These are phyloP conservation scores for Sporisorium sorghi DNA, from an alignment of 1,284 basidiomycete species.

Conservation along the genomic window DNA sequence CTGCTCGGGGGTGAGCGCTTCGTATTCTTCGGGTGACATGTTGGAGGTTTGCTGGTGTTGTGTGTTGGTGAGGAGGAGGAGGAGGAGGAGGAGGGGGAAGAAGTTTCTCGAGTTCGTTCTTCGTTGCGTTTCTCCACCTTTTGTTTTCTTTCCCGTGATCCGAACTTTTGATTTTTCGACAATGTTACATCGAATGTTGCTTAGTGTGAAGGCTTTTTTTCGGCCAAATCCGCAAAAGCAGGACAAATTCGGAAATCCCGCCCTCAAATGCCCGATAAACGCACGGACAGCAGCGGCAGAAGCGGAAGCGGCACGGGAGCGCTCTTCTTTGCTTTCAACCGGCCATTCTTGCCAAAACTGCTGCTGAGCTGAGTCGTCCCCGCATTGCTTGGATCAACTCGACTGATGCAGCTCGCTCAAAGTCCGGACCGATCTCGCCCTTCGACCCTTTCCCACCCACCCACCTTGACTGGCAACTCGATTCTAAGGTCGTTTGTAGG, in stretches of 20 bases:
- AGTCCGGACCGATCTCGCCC: constrained; percentile 30
- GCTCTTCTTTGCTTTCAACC: background rate
- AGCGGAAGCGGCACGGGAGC: constrained; percentile 18
- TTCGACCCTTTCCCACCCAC: constrained; percentile 1
- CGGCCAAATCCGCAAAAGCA: background rate
- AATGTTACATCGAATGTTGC: background rate
- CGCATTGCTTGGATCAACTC: background rate
- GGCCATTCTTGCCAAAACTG: too few species aligned
- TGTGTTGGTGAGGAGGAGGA: background rate
- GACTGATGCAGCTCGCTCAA: constrained; percentile 6
- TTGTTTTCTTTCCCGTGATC: constrained; percentile 9
- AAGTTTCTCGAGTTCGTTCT: constrained; percentile 73
- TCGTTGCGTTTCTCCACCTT: constrained; percentile 71
- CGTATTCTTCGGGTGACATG: constrained; percentile 78
- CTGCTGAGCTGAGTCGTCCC: constrained; percentile 15
- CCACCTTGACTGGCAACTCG: constrained; percentile 7
- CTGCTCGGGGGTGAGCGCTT: constrained; percentile 82
- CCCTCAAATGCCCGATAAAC: constrained; percentile 30
- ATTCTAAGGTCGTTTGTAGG: background rate
- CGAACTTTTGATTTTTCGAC: too few species aligned
- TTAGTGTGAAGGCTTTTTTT: background rate
- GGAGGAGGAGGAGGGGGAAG: background rate
- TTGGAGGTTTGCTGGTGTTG: constrained; percentile 70
- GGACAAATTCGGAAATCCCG: constrained; percentile 17
- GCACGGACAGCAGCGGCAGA: constrained; percentile 24